Evolutionary conservation across 2,329 filamentous ascomycete species (phyloP).

Genomic region (Chaetomium strumarium): DNA sequence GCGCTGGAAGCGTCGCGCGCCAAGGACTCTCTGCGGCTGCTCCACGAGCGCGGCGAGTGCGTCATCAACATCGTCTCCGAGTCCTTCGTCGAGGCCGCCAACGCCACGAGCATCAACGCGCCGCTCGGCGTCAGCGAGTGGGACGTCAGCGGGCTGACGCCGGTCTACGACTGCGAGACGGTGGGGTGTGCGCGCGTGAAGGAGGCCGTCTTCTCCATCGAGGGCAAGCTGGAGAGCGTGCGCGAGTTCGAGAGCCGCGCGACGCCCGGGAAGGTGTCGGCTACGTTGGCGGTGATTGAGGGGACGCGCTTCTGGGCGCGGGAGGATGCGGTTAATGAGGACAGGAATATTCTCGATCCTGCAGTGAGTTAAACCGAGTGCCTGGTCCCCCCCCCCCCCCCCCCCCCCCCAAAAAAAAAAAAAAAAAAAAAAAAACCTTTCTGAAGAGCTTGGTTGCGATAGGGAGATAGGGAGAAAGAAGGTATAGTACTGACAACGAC

Average conservation of each 20-base stretch:
- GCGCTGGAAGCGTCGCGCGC: constrained; percentile 42
- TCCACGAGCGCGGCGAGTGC: constrained; percentile 67
- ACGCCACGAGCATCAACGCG: constrained; percentile 70
- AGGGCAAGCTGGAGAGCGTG: constrained; percentile 69
- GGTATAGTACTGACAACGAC: constrained; percentile 10
- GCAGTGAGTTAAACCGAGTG: constrained; percentile 39
- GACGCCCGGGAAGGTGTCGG: constrained; percentile 66
- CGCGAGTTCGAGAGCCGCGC: constrained; percentile 71
- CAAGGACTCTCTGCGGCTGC: constrained; percentile 75
- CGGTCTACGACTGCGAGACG: constrained; percentile 54
- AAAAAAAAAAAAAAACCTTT: no score
- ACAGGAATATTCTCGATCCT: constrained; percentile 67
- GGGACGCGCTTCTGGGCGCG: constrained; percentile 83
- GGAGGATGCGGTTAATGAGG: constrained; percentile 80
- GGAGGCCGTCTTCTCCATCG: constrained; percentile 78
- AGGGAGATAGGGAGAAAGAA: not conserved
- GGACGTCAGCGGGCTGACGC: constrained; percentile 69
- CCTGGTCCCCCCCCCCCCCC: not conserved
- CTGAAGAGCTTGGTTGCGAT: no score
- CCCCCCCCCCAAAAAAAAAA: no score
- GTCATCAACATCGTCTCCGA: constrained; percentile 85
- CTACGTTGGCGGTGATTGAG: constrained; percentile 71
- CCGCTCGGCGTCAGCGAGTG: constrained; percentile 76
- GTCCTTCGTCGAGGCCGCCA: constrained; percentile 80
- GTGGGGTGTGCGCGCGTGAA: constrained; percentile 68